Conservation (phyloP, 148 eudicot species). For the Tetragonia tetragonoides region DNA sequence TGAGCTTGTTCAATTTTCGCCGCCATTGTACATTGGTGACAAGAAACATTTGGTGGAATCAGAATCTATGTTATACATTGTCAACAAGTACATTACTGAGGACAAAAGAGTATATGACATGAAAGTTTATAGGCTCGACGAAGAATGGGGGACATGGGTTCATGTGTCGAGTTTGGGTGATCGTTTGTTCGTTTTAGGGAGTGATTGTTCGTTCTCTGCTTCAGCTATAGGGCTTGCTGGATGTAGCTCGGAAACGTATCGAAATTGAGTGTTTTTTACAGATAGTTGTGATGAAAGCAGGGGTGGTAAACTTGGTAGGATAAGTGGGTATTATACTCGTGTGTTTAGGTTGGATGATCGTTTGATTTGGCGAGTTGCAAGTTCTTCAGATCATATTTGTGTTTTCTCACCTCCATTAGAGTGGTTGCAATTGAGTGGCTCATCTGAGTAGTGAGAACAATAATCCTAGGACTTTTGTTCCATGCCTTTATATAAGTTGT, state of each 20-base stretch:
- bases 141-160: conserved; percentile 11
- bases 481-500: too few relatives aligned
- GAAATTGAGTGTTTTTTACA: conserved; percentile 1
- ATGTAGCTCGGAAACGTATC: not conserved
- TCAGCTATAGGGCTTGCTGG: not conserved
- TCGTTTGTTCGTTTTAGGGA: not conserved
- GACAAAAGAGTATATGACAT: not conserved
- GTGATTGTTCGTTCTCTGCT: not conserved
- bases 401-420: not conserved
- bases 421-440: not conserved
- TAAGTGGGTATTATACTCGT: not conserved
- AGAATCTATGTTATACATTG: not conserved
- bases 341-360: conserved; percentile 1
- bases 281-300: not conserved
- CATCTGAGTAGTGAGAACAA: too few relatives aligned
- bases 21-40: not conserved
- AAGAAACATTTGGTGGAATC: conserved; percentile 8
- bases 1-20: not conserved
- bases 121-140: not conserved
- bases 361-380: not conserved
- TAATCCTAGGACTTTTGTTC: too few relatives aligned
- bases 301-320: too few relatives aligned
- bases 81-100: not conserved
- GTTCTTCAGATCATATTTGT: not conserved
- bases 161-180: conserved; percentile 8